phyloP scores from a whole-genome alignment of 1,139 yeast genomes.

The Geotrichum phurueaensis region DNA sequence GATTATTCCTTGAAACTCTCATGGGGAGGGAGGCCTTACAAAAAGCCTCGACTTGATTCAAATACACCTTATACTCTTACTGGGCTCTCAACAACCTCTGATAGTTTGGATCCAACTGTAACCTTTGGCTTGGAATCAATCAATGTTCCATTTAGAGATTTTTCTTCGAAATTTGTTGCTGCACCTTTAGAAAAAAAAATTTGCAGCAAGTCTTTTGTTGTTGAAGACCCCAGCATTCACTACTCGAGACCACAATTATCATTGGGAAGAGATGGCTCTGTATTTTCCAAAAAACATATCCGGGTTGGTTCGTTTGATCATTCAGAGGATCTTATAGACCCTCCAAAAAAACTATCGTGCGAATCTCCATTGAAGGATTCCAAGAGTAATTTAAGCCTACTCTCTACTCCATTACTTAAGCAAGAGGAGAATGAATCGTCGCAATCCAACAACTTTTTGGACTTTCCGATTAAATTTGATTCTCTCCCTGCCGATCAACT shows the following conservation, averaged over 20 bases:
- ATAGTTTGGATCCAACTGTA: neutral
- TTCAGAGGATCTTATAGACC: neutral
- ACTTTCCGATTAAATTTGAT: neutral
- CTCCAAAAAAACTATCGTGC: neutral
- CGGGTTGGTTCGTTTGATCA: neutral
- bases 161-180: slow-evolving; percentile 20
- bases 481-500: neutral
- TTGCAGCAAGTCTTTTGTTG: slow-evolving; percentile 20
- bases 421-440: neutral
- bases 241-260: neutral
- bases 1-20: slow-evolving; percentile 61
- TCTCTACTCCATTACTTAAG: neutral
- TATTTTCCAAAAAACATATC: neutral
- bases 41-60: slow-evolving; percentile 27
- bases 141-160: neutral
- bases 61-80: neutral
- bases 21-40: slow-evolving; percentile 76
- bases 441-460: neutral
- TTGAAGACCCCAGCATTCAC: slow-evolving; percentile 20
- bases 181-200: slow-evolving; percentile 24
- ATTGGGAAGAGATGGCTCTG: neutral
- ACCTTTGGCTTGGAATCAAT: neutral
- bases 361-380: neutral
- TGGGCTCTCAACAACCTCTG: neutral
- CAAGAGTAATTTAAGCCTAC: neutral